Evolutionary conservation across 352 stramenopile genomes (phyloP).

Genomic region (Paralagenidium karlingii): DNA sequence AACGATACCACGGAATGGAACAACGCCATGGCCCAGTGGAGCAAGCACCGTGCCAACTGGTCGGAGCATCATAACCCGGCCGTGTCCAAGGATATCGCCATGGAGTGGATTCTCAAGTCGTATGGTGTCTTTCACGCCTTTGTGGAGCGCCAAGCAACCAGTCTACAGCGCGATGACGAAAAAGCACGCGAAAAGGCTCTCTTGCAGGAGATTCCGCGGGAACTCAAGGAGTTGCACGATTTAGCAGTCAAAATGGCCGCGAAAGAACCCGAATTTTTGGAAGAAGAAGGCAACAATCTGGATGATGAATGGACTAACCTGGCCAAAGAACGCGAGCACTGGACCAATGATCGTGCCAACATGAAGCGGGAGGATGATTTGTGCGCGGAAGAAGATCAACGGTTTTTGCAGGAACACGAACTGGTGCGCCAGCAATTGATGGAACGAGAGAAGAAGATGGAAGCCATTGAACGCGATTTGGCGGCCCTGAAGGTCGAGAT

Average conservation of each 20-base stretch:
- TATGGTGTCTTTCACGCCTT: conserved; percentile 71
- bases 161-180: neutral
- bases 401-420: conserved; percentile 80
- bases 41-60: conserved; percentile 78
- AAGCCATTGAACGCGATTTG: conserved; percentile 65
- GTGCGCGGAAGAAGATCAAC: conserved; percentile 70
- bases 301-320: conserved; percentile 85
- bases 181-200: conserved; percentile 15
- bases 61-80: conserved; percentile 77
- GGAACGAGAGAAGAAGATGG: conserved; percentile 74
- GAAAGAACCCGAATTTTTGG: conserved; percentile 60
- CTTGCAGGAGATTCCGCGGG: conserved; percentile 32
- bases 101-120: conserved; percentile 78
- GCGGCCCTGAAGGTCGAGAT: conserved; percentile 73
- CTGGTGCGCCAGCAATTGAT: conserved; percentile 60
- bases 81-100: conserved; percentile 80
- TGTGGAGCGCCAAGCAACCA: no score
- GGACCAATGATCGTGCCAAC: conserved; percentile 75
- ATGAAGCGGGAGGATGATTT: conserved; percentile 85
- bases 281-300: conserved; percentile 70
- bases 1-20: conserved; percentile 82
- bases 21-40: conserved; percentile 81
- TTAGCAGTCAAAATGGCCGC: conserved; percentile 78
- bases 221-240: conserved; percentile 58
- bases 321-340: conserved; percentile 81